Evolutionary conservation across 768 basidiomycete genomes (phyloP).

Genomic region (Neoboletus magnificus): DNA sequence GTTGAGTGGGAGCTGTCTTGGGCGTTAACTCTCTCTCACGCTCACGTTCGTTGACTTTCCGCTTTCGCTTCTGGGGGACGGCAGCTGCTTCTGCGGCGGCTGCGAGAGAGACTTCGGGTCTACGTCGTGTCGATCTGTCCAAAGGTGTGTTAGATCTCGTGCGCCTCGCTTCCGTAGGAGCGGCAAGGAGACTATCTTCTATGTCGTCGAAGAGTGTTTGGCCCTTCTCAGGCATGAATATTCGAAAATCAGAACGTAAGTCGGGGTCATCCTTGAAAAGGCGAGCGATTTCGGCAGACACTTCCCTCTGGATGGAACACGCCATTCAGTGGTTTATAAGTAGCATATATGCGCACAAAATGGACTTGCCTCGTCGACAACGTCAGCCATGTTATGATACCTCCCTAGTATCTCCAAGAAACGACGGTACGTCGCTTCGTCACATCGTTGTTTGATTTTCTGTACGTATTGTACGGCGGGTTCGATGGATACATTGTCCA

Average conservation of each 20-base stretch:
- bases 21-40: constrained; percentile 33
- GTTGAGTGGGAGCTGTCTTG: constrained; percentile 21
- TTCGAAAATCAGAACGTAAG: constrained; percentile 65
- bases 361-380: constrained; percentile 54
- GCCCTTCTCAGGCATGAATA: constrained; percentile 67
- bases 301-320: constrained; percentile 45
- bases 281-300: constrained; percentile 61
- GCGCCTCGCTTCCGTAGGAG: constrained; percentile 27
- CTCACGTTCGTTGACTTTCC: constrained; percentile 50
- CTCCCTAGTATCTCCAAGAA: constrained; percentile 74
- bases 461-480: constrained; percentile 93
- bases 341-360: constrained; percentile 7
- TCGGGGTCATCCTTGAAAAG: constrained; percentile 78
- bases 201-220: constrained; percentile 49
- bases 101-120: constrained; percentile 45
- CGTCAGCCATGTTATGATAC: constrained; percentile 57
- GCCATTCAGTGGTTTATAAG: background rate
- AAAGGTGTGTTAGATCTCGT: constrained; percentile 35
- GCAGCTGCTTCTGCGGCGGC: constrained; percentile 36
- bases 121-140: constrained; percentile 39
- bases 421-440: constrained; percentile 79
- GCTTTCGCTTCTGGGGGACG: constrained; percentile 68
- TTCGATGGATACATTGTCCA: constrained; percentile 52
- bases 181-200: constrained; percentile 29
- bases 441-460: constrained; percentile 93